Base-by-base conservation (phyloP, 495 filamentous ascomycete genomes). In the Pyrenula aspistea region DNA sequence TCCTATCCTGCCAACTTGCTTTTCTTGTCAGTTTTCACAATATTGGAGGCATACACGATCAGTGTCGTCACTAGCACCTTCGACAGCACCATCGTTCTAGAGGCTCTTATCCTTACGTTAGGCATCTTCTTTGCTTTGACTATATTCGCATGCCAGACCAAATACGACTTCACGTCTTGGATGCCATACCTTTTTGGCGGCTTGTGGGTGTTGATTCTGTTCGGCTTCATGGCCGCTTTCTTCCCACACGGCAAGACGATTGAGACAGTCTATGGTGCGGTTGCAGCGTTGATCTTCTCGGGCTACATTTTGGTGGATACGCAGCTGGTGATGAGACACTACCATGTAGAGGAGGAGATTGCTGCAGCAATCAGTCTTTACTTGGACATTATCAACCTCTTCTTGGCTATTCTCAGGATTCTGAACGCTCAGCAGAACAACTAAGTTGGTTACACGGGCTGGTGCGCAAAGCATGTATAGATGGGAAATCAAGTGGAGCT, bases 331-430 rank as follows among this genome's bases (percentile, higher is more conserved):
- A 84, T 98, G 81, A 82, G 90, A 59, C 88, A 93, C 67, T 91
- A 95, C 64, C 94, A 98, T 65, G 90, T 95, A 54, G 93, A 99
- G 73, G 93, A 99, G 79, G 93, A 99, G 78, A 96, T 99, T 67
- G 91, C 91, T 0, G 93, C 93, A 53, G 85, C 91, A 0, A 95
- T 99, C 66, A 88, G 87, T 65, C 79, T 99, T 52, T 99, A 99
- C 68, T 74, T 99, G 48, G 93, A 98, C 69, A 83, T 98, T 62
- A 86, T 98, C 73, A 98, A 98, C 74, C 71, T 98, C 62, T 98
- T 98, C 81, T 73, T 98, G 60, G 86, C 86, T 36, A 96, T 96
- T 66, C 77, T 96, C 60, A 77, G 91, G 62, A 95, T 95, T 59
- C 77, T 95, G 62, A 95, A 95, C 70, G 86, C 81, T 70, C 87